A percentile compares a stretch with the other conserved stretches of the same genome.
Evolutionary conservation across 331 rosid genomes (phyloP).

Genomic region (Pyrus hybrid): DNA sequence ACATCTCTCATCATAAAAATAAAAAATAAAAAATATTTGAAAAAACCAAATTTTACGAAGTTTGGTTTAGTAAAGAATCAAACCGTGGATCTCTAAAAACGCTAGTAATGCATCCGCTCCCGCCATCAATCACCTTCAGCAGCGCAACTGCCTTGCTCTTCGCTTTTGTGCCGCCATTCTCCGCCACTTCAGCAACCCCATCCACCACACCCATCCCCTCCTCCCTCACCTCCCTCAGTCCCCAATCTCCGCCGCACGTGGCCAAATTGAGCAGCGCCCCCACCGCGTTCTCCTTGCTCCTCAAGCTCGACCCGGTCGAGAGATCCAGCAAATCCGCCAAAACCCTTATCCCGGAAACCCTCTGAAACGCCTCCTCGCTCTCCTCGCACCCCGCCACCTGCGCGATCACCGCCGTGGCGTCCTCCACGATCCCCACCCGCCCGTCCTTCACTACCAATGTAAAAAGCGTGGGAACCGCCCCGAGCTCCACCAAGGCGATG

Average conservation of each 20-base stretch:
- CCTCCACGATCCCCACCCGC: conserved; percentile 69
- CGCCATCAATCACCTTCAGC: conserved; percentile 34
- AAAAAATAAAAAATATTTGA: not conserved
- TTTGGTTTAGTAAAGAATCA: conserved; percentile 27
- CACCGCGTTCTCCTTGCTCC: conserved; percentile 75
- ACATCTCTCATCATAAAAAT: not conserved
- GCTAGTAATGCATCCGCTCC: conserved; percentile 8
- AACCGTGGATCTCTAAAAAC: conserved; percentile 33
- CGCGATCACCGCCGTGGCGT: conserved; percentile 78
- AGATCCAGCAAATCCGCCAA: conserved; percentile 61
- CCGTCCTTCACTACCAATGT: conserved; percentile 40
- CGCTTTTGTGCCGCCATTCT: conserved; percentile 46
- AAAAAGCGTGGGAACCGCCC: conserved; percentile 57
- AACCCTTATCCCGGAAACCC: conserved; percentile 42
- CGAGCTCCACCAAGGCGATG: conserved; percentile 41
- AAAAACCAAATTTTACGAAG: conserved; percentile 2
- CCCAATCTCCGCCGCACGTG: conserved; percentile 46
- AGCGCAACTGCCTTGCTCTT: conserved; percentile 49
- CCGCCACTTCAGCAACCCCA: conserved; percentile 53
- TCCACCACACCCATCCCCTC: conserved; percentile 37
- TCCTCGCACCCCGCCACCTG: conserved; percentile 94
- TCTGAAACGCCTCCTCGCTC: conserved; percentile 54
- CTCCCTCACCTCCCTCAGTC: conserved; percentile 41
- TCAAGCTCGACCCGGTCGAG: conserved; percentile 46
- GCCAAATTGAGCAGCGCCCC: conserved; percentile 67